phyloP scores from a whole-genome alignment of 106 monocot species.

The Triglochin maritima region DNA sequence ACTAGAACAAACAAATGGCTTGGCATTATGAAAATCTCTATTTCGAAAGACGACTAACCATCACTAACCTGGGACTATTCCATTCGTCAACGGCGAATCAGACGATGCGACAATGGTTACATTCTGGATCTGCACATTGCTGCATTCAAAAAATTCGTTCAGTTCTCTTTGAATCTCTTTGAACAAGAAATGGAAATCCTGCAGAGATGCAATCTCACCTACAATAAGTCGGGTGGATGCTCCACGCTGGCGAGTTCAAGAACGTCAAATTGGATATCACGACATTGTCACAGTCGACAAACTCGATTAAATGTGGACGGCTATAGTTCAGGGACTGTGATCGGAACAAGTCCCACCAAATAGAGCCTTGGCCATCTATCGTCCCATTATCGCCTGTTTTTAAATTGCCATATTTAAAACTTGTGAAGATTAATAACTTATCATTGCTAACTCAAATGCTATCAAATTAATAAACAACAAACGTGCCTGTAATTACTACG shows the following conservation, averaged over 20 bases:
- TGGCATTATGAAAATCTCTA: no score
- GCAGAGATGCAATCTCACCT: conserved; percentile 21
- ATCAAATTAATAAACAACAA: neutral
- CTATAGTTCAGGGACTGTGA: conserved; percentile 49
- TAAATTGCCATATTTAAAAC: neutral
- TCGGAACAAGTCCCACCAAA: conserved; percentile 66
- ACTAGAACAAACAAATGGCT: no score
- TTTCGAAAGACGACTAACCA: no score
- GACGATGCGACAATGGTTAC: conserved; percentile 38
- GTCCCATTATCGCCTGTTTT: conserved; percentile 56
- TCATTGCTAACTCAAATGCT: neutral
- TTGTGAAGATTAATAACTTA: neutral
- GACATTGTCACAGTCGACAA: conserved; percentile 33
- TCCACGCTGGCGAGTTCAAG: conserved; percentile 62
- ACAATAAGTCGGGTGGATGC: conserved; percentile 63
- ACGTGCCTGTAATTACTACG: conserved; percentile 73
- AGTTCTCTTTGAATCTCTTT: neutral
- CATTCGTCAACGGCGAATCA: conserved; percentile 59
- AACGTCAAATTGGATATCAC: conserved; percentile 63
- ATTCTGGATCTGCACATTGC: conserved; percentile 60
- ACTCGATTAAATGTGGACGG: conserved; percentile 62
- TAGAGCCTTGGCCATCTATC: conserved; percentile 63
- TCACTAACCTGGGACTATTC: conserved; percentile 83
- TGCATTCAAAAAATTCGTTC: conserved; percentile 15
- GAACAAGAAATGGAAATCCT: conserved; percentile 5